phyloP scores from a whole-genome alignment of 1,284 basidiomycete species.

The Fistulinella cinereoalba region DNA sequence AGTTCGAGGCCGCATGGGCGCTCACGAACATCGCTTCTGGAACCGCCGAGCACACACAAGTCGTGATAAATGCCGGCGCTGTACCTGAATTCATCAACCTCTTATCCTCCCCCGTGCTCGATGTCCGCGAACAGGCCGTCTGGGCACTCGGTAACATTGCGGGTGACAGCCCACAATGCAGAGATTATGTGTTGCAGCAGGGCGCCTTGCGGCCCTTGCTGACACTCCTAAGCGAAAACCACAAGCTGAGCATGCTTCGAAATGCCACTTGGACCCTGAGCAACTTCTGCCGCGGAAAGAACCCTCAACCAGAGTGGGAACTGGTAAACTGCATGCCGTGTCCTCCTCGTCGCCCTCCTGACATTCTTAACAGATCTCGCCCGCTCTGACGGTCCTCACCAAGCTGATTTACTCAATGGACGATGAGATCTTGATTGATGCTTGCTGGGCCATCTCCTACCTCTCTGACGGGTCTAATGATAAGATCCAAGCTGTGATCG shows the following conservation, averaged over 20 bases:
- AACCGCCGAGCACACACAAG: slow-evolving; percentile 97
- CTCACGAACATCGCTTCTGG: slow-evolving; percentile 99
- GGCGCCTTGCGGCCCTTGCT: slow-evolving; percentile 73
- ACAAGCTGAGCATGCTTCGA: slow-evolving; percentile 96
- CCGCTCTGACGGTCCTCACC: slow-evolving; percentile 92
- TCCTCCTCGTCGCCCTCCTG: slow-evolving; percentile 7
- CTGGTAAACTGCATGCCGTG: slow-evolving; percentile 49
- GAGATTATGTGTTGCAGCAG: slow-evolving; percentile 84
- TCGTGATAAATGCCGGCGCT: slow-evolving; percentile 92
- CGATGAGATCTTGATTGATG: slow-evolving; percentile 98
- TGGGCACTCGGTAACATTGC: slow-evolving; percentile 98
- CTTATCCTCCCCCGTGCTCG: slow-evolving; percentile 81
- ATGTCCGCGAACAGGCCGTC: slow-evolving; percentile 95
- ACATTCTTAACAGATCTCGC: slow-evolving; percentile 72
- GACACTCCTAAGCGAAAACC: slow-evolving; percentile 75
- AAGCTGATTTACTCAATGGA: slow-evolving; percentile 99
- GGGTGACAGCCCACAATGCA: slow-evolving; percentile 91
- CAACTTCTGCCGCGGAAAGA: slow-evolving; percentile 97
- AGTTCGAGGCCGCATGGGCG: slow-evolving; percentile 99
- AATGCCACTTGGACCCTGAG: slow-evolving; percentile 98
- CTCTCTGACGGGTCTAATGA: slow-evolving; percentile 99
- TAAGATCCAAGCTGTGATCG: slow-evolving; percentile 99
- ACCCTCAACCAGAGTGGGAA: slow-evolving; percentile 95
- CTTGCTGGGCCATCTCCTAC: slow-evolving; percentile 99
- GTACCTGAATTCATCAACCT: slow-evolving; percentile 98